These are phyloP conservation scores for Fusarium sp. DNA, from an alignment of 2,329 filamentous ascomycete species.

Conservation along the genomic window DNA sequence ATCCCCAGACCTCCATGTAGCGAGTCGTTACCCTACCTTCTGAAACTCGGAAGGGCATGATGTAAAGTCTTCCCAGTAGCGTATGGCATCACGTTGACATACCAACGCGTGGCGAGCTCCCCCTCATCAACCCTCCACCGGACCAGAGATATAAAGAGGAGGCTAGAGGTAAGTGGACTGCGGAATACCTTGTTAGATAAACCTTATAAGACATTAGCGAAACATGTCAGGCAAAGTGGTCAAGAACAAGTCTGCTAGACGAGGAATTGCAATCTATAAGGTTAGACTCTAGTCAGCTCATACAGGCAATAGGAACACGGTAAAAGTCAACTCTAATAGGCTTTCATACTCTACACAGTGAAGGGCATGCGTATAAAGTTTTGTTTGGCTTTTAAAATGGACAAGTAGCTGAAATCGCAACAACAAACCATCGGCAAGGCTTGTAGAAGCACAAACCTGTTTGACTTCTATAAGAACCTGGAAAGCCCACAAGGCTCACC, in stretches of 20 bases:
- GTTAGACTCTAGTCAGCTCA: no score
- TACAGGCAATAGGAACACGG: not conserved
- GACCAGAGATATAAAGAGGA: not conserved
- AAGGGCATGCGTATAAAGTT: not conserved
- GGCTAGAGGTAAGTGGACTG: not conserved
- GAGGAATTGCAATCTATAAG: not conserved
- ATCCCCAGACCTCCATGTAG: not conserved
- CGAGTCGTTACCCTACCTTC: rapidly evolving
- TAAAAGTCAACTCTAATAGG: not conserved
- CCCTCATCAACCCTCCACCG: not conserved
- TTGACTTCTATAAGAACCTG: not conserved
- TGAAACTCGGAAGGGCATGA: rapidly evolving
- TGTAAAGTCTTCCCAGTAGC: rapidly evolving
- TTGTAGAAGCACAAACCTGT: not conserved
- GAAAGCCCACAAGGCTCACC: not conserved
- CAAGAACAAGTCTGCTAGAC: not conserved
- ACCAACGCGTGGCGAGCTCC: no score
- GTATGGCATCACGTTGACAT: not conserved
- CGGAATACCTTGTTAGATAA: rapidly evolving
- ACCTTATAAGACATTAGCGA: rapidly evolving
- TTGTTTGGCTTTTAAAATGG: rapidly evolving
- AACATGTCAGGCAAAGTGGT: no score
- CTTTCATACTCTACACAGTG: rapidly evolving
- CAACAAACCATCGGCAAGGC: no score
- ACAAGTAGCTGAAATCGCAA: not conserved